A percentile compares a stretch with the other conserved stretches of the same genome.
Evolutionary conservation across 78 protist species (phyloP).

Genomic region (Dictyostelium brefeldianum): DNA sequence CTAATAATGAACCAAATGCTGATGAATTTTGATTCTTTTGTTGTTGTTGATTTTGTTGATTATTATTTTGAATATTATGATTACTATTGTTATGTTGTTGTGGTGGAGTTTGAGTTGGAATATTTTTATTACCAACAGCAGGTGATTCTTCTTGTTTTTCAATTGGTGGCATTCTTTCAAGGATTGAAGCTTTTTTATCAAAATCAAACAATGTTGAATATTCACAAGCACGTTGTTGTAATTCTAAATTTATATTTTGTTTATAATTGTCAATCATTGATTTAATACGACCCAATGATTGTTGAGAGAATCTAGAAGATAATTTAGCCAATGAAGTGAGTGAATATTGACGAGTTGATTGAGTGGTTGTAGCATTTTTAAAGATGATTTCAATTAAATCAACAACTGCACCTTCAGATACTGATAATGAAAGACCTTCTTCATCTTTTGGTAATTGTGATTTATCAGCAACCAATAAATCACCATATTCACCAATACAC

Average conservation of each 20-base stretch:
- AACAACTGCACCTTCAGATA: constrained; percentile 66
- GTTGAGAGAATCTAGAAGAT: constrained; percentile 79
- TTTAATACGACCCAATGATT: neutral
- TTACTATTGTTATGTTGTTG: constrained; percentile 6
- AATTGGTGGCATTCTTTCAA: constrained; percentile 59
- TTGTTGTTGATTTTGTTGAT: constrained; percentile 13
- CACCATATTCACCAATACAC: constrained; percentile 97
- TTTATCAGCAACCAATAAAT: constrained; percentile 73
- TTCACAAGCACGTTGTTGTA: constrained; percentile 96
- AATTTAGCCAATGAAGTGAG: constrained; percentile 91
- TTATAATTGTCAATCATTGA: constrained; percentile 44
- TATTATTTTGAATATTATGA: neutral
- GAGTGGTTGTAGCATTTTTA: constrained; percentile 48
- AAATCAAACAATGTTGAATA: constrained; percentile 84
- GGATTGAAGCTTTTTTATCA: constrained; percentile 28
- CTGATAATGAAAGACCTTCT: constrained; percentile 55
- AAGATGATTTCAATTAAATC: constrained; percentile 78
- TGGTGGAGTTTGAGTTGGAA: constrained; percentile 50
- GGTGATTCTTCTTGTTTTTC: constrained; percentile 65
- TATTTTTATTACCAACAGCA: neutral
- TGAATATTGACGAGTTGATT: constrained; percentile 82
- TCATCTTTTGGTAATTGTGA: constrained; percentile 74
- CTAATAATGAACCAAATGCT: constrained; percentile 40
- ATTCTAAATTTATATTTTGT: constrained; percentile 83
- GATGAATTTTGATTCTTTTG: neutral